Evolutionary conservation across 2,329 filamentous ascomycete genomes (phyloP).

Genomic region (Rhexocercosporidium sp.): DNA sequence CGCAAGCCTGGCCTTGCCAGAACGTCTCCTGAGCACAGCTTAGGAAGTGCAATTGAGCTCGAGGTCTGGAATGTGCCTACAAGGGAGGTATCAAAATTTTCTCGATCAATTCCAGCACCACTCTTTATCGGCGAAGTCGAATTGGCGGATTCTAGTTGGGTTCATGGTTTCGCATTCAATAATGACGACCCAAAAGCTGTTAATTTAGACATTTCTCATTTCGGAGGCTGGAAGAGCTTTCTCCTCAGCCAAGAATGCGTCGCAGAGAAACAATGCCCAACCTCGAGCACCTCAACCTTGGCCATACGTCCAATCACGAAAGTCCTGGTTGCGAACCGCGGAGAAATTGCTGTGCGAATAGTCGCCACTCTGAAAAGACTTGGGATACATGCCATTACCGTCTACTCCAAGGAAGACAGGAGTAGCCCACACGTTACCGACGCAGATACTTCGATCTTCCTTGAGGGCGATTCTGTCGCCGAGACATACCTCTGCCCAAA

Average conservation of each 20-base stretch:
- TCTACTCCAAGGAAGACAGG: conserved; percentile 12
- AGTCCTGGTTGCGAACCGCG: conserved; percentile 46
- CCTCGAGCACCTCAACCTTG: background rate
- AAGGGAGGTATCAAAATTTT: background rate
- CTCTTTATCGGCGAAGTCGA: conserved; percentile 9
- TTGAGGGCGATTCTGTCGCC: background rate
- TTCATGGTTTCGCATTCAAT: conserved; percentile 10
- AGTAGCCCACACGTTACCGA: conserved; percentile 13
- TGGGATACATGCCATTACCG: conserved; percentile 4
- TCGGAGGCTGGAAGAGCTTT: conserved; percentile 11
- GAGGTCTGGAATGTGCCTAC: conserved; percentile 14
- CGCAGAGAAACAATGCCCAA: background rate
- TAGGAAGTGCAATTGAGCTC: background rate
- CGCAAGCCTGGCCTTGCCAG: conserved; percentile 12
- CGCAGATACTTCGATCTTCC: background rate
- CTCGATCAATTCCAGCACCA: conserved; percentile 5
- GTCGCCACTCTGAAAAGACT: conserved; percentile 15
- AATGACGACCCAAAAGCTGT: background rate
- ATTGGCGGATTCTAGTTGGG: conserved; percentile 7
- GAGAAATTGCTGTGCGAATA: conserved; percentile 17
- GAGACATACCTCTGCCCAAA: conserved; percentile 11
- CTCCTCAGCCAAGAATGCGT: background rate
- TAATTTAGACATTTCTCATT: conserved; percentile 1
- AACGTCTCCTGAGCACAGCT: background rate
- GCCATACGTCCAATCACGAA: background rate